Percentiles rank a stretch among this genome's conserved stretches.
These are phyloP conservation scores for Arbutus unedo DNA, from an alignment of 148 eudicot genomes.

Conservation along the genomic window DNA sequence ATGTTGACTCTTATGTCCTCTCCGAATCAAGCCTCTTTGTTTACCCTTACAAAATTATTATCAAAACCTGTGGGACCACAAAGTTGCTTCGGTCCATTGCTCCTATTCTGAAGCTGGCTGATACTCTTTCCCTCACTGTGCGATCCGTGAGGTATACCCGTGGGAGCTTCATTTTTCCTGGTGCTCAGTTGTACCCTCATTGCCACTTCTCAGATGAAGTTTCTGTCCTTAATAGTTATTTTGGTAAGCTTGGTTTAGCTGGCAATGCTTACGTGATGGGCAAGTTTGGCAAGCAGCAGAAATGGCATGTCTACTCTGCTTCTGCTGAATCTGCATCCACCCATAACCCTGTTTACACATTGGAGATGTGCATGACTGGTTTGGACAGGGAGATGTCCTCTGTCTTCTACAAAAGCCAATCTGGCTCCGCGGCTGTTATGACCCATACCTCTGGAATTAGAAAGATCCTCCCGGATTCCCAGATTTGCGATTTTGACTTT, in stretches of 20 bases:
- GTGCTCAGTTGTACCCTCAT: conserved; percentile 30
- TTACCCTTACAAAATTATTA: conserved; percentile 33
- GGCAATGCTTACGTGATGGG: conserved; percentile 34
- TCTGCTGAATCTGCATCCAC: conserved; percentile 22
- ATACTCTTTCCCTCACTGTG: conserved; percentile 24
- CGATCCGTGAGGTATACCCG: conserved; percentile 37
- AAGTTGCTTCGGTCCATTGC: conserved; percentile 31
- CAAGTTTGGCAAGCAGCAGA: conserved; percentile 22
- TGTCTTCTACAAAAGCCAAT: conserved; percentile 36
- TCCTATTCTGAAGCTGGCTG: conserved; percentile 27
- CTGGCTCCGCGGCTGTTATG: conserved; percentile 33
- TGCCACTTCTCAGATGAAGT: conserved; percentile 37
- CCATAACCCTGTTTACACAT: conserved; percentile 31
- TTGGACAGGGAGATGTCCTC: conserved; percentile 35
- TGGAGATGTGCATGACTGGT: conserved; percentile 55
- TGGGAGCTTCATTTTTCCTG: conserved; percentile 35
- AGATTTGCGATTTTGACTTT: conserved; percentile 48
- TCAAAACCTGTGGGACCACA: conserved; percentile 42
- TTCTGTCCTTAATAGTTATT: conserved; percentile 26
- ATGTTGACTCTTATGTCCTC: conserved; percentile 37
- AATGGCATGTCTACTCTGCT: conserved; percentile 50
- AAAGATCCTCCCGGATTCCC: conserved; percentile 36
- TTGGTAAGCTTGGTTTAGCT: conserved; percentile 26
- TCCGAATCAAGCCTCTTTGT: conserved; percentile 41
- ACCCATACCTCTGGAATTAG: conserved; percentile 34